Evolutionary conservation across 257 asterid genomes (phyloP).

Genomic region (Ballota nigra): DNA sequence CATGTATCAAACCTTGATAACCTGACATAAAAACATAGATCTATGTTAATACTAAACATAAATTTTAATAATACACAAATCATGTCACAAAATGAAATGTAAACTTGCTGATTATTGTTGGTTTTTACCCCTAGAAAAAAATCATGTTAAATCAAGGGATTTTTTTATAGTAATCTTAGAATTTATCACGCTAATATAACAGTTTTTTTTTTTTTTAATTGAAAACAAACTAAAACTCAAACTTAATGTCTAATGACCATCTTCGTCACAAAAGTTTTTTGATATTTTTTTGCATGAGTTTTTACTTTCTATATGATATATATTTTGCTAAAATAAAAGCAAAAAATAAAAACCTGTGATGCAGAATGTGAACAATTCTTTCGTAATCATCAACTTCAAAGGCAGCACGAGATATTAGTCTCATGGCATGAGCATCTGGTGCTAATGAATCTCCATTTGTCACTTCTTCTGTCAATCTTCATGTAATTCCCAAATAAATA

Average conservation of each 20-base stretch:
- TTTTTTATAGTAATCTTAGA: background rate
- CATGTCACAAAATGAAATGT: background rate
- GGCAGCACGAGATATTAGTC: slow-evolving; percentile 78
- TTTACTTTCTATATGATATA: background rate
- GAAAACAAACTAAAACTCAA: too few species aligned
- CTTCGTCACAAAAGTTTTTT: too few species aligned
- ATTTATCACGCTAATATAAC: background rate
- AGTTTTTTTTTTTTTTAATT: too few species aligned
- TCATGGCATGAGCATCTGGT: slow-evolving; percentile 57
- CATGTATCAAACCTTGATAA: slow-evolving; percentile 51
- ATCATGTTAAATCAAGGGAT: background rate
- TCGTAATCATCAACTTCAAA: slow-evolving; percentile 88
- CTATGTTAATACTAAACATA: background rate
- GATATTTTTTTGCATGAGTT: background rate
- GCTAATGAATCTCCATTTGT: slow-evolving; percentile 60
- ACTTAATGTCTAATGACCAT: background rate
- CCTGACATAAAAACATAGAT: slow-evolving; percentile 32
- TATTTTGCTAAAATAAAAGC: background rate
- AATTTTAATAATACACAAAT: background rate
- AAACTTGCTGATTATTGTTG: background rate
- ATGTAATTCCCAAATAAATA: background rate
- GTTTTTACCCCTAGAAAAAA: background rate
- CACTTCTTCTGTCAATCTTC: slow-evolving; percentile 76
- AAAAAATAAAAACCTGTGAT: slow-evolving; percentile 41
- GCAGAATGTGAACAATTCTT: slow-evolving; percentile 69